Percentiles rank a stretch among this genome's conserved stretches.
Evolutionary conservation across 2,329 filamentous ascomycete species (phyloP).

Genomic region (Alternaria infectoria): DNA sequence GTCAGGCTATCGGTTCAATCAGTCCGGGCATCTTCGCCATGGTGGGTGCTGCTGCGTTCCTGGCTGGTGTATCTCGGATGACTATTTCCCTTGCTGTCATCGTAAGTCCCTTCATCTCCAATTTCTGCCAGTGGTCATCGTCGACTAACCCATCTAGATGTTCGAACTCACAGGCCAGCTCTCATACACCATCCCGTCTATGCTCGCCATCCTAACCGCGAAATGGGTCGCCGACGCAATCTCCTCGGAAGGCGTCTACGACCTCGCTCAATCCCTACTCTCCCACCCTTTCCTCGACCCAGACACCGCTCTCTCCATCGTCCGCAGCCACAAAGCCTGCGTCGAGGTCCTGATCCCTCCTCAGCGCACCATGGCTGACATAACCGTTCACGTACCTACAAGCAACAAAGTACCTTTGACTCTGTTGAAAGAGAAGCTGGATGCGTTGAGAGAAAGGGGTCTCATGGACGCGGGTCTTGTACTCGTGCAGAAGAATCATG

Average conservation of each 20-base stretch:
- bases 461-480: slow-evolving; percentile 65
- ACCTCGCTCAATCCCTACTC: slow-evolving; percentile 64
- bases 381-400: slow-evolving; percentile 57
- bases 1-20: slow-evolving; percentile 52
- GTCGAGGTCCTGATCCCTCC: slow-evolving; percentile 61
- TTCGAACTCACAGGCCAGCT: slow-evolving; percentile 66
- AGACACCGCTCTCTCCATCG: slow-evolving; percentile 55
- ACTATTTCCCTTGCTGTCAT: slow-evolving; percentile 65
- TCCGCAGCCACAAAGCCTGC: slow-evolving; percentile 47
- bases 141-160: slow-evolving; percentile 46
- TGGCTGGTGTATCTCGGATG: slow-evolving; percentile 65
- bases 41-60: slow-evolving; percentile 65
- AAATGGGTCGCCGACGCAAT: slow-evolving; percentile 66
- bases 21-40: slow-evolving; percentile 66
- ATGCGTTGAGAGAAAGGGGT: slow-evolving; percentile 56
- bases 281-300: slow-evolving; percentile 65
- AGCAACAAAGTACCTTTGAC: slow-evolving; percentile 52
- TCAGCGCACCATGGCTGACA: slow-evolving; percentile 61
- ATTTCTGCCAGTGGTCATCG: not conserved
- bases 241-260: slow-evolving; percentile 62
- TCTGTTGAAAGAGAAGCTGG: slow-evolving; percentile 55
- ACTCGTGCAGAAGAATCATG: slow-evolving; percentile 52
- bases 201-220: slow-evolving; percentile 65
- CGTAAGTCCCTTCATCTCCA: slow-evolving; percentile 5
- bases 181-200: slow-evolving; percentile 63